Percentiles rank a stretch among this genome's conserved stretches.
phyloP scores from a whole-genome alignment of 306 rosid genomes.

The Rubus idaeus region DNA sequence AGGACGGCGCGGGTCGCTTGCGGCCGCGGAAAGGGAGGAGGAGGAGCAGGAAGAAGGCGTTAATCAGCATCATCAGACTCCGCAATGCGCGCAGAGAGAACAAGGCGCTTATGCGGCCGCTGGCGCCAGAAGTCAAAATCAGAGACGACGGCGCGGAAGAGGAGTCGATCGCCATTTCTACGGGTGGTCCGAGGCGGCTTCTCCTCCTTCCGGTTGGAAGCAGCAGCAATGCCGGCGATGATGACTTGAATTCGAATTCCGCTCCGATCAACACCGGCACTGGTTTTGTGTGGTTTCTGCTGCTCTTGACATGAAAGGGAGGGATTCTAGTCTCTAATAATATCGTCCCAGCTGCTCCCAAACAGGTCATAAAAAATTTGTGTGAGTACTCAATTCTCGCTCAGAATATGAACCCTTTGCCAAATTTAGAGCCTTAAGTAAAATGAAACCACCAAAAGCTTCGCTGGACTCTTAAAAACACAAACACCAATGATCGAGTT shows the following conservation, averaged over 20 bases:
- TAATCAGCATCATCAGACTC: slow-evolving; percentile 51
- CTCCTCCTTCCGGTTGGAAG: no score
- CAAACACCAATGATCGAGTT: neutral
- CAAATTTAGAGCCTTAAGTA: neutral
- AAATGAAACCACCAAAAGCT: neutral
- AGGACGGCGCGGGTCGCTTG: slow-evolving; percentile 25
- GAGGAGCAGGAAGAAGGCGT: slow-evolving; percentile 49
- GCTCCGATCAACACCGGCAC: neutral
- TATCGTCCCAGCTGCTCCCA: neutral
- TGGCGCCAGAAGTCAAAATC: slow-evolving; percentile 69
- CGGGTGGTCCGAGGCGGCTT: neutral
- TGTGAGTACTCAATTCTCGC: neutral
- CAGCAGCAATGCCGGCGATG: neutral
- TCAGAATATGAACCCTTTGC: neutral
- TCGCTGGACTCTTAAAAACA: neutral
- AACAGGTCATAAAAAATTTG: slow-evolving; percentile 10
- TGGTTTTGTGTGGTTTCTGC: neutral
- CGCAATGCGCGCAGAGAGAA: slow-evolving; percentile 52
- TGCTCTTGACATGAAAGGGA: neutral
- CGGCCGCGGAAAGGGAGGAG: slow-evolving; percentile 68
- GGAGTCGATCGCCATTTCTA: slow-evolving; percentile 30
- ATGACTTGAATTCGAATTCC: neutral
- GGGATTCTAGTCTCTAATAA: neutral
- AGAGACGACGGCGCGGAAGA: slow-evolving; percentile 19
- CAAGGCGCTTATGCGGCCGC: slow-evolving; percentile 59